Percentiles rank a stretch among this genome's conserved stretches.
Conservation (phyloP, 176 grass and related monocot genomes). For the Oryza glumipatula region DNA sequence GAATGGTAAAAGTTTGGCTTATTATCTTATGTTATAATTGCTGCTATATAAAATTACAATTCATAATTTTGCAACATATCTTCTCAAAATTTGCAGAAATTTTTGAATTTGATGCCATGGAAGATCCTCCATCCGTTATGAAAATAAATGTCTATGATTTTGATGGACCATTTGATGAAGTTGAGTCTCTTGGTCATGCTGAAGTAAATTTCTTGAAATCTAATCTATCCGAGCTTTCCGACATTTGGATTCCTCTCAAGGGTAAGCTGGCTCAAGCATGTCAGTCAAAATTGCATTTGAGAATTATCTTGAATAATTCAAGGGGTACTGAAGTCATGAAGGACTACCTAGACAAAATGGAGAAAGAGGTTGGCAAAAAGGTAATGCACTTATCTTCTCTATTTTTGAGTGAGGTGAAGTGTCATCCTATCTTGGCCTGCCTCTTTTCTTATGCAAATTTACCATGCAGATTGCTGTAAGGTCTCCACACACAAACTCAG, state of each 20-base stretch:
- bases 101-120: slow-evolving; percentile 98
- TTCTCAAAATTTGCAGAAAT: slow-evolving; percentile 73
- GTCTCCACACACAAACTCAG: slow-evolving; percentile 85
- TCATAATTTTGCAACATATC: background rate
- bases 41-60: background rate
- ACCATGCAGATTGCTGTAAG: slow-evolving; percentile 80
- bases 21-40: slow-evolving; percentile 10
- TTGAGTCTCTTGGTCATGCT: slow-evolving; percentile 72
- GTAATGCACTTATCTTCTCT: slow-evolving; percentile 33
- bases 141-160: slow-evolving; percentile 87
- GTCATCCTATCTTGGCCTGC: slow-evolving; percentile 1
- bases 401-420: slow-evolving; percentile 2
- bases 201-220: slow-evolving; percentile 96
- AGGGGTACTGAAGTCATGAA: slow-evolving; percentile 66
- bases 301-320: slow-evolving; percentile 87
- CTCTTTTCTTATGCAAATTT: slow-evolving; percentile 28
- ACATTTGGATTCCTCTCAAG: slow-evolving; percentile 81
- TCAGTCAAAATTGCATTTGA: slow-evolving; percentile 83
- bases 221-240: slow-evolving; percentile 71
- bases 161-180: slow-evolving; percentile 94
- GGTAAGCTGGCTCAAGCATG: slow-evolving; percentile 91
- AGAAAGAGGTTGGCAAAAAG: slow-evolving; percentile 97
- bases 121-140: slow-evolving; percentile 88
- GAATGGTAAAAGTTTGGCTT: slow-evolving; percentile 68
- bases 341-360: slow-evolving; percentile 81